These are phyloP conservation scores for Puccinia triticina DNA, from an alignment of 1,284 basidiomycete genomes.

Conservation along the genomic window DNA sequence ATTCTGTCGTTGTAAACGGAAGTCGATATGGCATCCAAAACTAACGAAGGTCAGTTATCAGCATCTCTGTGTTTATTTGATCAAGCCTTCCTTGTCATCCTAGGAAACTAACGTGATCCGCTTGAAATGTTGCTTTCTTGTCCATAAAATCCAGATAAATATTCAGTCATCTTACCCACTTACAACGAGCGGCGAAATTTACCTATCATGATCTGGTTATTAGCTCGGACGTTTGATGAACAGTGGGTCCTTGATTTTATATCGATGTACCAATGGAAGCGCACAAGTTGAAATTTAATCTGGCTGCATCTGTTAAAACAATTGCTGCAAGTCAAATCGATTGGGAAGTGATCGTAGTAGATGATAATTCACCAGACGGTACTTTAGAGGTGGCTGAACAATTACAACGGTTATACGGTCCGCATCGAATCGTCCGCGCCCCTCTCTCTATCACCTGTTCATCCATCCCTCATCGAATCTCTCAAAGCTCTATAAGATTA, in stretches of 20 bases:
- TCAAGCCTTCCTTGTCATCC: no score
- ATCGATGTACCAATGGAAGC: not conserved
- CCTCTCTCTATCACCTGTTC: slow-evolving; percentile 1
- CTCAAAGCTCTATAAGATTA: not conserved
- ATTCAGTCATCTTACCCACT: slow-evolving; percentile 78
- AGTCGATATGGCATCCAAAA: no score
- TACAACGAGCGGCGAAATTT: slow-evolving; percentile 92
- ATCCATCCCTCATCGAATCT: not conserved
- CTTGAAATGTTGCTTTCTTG: no score
- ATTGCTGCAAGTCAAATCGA: slow-evolving; percentile 51
- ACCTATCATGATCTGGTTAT: slow-evolving; percentile 80
- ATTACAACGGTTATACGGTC: slow-evolving; percentile 75
- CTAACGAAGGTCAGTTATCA: no score
- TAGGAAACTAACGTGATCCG: no score
- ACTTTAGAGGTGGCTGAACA: slow-evolving; percentile 83
- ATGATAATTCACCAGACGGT: slow-evolving; percentile 87
- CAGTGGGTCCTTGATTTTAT: slow-evolving; percentile 65
- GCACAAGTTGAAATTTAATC: not conserved
- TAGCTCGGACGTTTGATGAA: slow-evolving; percentile 73
- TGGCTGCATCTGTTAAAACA: not conserved
- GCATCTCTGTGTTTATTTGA: no score
- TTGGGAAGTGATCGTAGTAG: slow-evolving; percentile 88
- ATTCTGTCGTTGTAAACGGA: no score
- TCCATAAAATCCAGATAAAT: slow-evolving; percentile 2
- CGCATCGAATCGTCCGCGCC: slow-evolving; percentile 73